Evolutionary conservation across 2,329 filamentous ascomycete genomes (phyloP), one percentile per base, ranked within the genome.

Genomic region (Cercospora sojina): DNA sequence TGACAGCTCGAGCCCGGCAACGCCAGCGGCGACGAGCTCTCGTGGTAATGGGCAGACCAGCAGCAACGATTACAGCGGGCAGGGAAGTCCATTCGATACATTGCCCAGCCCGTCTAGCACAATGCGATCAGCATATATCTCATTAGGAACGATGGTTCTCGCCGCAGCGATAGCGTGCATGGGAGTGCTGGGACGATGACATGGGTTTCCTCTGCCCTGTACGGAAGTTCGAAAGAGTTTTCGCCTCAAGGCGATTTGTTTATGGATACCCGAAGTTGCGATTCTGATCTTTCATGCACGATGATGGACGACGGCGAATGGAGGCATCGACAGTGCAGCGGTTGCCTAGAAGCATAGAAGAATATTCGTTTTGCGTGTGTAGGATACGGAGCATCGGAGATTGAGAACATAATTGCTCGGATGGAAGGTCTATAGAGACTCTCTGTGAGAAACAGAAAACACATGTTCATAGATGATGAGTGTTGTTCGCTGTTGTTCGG

Each of bases 81-180:
- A 80, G 16, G 81, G 81, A n/a, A 81, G 79, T 61, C 81, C 81
- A 5, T 83, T 83, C 66, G 80, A 82, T 67, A 73, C 67, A 27
- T 43, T 65, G 13, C 68, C 67, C 23, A 73, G 71, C 38, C 68
- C 69, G 3, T 47, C 62, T 25, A 57, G 32, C 18, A 43, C 62
- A 18, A 43, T 49, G 35, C 27, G 43, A 49, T 49, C 43, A 20
- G 20, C 43, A 49, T 49, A 23, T 49, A 20, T 49, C 18, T 23
- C 43, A 10, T 10, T 49, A 20, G 43, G 18, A 23, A 49, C 43
- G 43, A 23, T 49, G 10, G 10, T 49, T 13, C 43, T 49, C 43
- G 43, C 43, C 12, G 43, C 43, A 49, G 43, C 43, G 16, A 20
- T 49, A 18, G 43, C 43, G 18, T 49, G 43, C 43, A 23, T 20